Evolutionary conservation across 805 yeast species (phyloP).

Genomic region (Metschnikowia vanudenii): DNA sequence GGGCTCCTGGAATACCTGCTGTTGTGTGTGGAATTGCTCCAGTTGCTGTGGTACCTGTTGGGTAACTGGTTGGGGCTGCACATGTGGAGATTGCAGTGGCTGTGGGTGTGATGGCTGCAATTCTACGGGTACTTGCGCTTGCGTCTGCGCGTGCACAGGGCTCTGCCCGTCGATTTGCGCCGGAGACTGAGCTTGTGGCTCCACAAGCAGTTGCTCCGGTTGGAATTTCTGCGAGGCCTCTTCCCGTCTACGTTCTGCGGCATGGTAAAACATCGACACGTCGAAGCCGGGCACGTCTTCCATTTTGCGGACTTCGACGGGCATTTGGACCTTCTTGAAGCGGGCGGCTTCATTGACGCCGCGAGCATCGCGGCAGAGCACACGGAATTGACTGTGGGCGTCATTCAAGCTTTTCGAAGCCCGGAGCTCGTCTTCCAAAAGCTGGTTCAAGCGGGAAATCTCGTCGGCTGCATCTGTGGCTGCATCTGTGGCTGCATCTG

Average conservation of each 20-base stretch:
- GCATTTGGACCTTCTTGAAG: conserved; percentile 5
- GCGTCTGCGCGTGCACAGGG: neutral
- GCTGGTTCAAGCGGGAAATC: conserved; percentile 8
- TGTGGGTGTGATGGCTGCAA: neutral
- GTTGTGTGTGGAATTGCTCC: too few species aligned
- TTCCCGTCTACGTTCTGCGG: conserved; percentile 14
- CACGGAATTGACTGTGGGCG: conserved; percentile 4
- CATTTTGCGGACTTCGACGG: conserved; percentile 12
- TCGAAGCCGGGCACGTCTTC: conserved; percentile 20
- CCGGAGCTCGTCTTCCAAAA: conserved; percentile 16
- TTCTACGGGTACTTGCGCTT: neutral
- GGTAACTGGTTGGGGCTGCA: too few species aligned
- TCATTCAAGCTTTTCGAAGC: conserved; percentile 8
- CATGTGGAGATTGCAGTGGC: too few species aligned
- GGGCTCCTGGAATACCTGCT: too few species aligned
- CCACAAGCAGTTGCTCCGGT: conserved; percentile 1
- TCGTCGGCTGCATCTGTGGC: neutral
- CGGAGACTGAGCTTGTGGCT: neutral
- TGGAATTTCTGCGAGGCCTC: conserved; percentile 13
- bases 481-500: neutral
- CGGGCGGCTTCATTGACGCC: conserved; percentile 5
- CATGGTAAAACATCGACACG: conserved; percentile 13
- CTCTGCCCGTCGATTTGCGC: neutral
- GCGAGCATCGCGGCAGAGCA: neutral
- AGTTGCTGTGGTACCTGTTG: too few species aligned